Percentiles rank a stretch among this genome's conserved stretches.
These are phyloP conservation scores for Pythium aquatile DNA, from an alignment of 352 stramenopile genomes.

Conservation along the genomic window DNA sequence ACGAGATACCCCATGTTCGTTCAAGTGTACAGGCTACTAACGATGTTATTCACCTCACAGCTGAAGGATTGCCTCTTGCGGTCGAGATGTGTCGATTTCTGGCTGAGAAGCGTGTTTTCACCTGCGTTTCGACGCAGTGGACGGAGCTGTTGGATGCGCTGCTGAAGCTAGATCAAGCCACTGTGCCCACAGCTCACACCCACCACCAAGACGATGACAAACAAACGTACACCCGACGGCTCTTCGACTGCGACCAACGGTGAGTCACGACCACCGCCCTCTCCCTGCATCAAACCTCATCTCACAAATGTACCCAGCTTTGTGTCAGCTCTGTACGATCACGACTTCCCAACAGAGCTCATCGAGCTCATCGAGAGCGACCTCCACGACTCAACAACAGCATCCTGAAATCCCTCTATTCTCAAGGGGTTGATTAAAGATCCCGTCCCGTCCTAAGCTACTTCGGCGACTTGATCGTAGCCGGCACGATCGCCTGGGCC, in stretches of 20 bases:
- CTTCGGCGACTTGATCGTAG: slow-evolving; percentile 25
- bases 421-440: too few species aligned
- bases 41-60: background rate
- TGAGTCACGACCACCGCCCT: background rate
- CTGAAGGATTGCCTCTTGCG: slow-evolving; percentile 21
- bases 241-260: slow-evolving; percentile 17
- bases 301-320: slow-evolving; percentile 23
- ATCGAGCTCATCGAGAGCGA: slow-evolving; percentile 23
- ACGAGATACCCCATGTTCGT: background rate
- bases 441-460: background rate
- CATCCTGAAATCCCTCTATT: background rate
- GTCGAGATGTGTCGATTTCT: slow-evolving; percentile 19
- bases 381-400: background rate
- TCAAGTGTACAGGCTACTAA: background rate
- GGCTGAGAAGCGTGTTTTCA: slow-evolving; percentile 1
- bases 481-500: slow-evolving; percentile 49
- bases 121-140: slow-evolving; percentile 25
- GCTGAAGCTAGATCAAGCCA: background rate
- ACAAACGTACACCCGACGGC: background rate
- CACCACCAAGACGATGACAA: background rate
- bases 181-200: background rate
- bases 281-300: background rate
- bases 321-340: slow-evolving; percentile 23
- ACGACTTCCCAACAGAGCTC: slow-evolving; percentile 38
- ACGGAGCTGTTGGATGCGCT: slow-evolving; percentile 18